Evolutionary conservation across 192 early-diverging fungal genomes (phyloP).

Genomic region (Entomortierella parvispora): DNA sequence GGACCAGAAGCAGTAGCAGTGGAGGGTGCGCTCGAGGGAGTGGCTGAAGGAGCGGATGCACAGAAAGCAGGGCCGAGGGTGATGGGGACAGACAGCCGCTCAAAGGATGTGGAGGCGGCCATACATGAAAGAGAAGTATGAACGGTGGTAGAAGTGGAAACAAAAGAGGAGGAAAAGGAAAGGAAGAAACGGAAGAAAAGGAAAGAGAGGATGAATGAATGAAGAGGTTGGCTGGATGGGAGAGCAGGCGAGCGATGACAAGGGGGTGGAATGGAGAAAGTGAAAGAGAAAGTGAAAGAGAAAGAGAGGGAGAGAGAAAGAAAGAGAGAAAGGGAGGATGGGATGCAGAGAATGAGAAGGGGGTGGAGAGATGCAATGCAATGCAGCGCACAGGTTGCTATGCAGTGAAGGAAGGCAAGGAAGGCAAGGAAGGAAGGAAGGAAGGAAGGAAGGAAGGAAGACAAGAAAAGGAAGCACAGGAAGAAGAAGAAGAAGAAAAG

Average conservation of each 20-base stretch:
- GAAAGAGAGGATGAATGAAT: not conserved
- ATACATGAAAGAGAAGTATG: constrained; percentile 5
- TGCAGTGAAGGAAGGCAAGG: too few species aligned
- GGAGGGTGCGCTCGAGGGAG: not conserved
- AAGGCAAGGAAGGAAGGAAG: not conserved
- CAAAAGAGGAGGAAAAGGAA: not conserved
- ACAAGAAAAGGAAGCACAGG: not conserved
- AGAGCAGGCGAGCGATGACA: not conserved
- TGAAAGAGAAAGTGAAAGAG: too few species aligned
- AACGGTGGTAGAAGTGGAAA: not conserved
- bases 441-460: not conserved
- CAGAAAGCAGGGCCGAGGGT: constrained; percentile 6
- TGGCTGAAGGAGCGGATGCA: constrained; percentile 3
- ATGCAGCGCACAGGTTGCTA: too few species aligned
- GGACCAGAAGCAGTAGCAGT: constrained; percentile 1
- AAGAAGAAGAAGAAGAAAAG: not conserved
- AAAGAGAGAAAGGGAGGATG: not conserved
- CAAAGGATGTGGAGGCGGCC: constrained; percentile 16
- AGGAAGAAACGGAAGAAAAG: not conserved
- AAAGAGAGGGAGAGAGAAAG: not conserved
- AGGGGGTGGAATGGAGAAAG: too few species aligned
- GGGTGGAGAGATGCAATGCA: too few species aligned
- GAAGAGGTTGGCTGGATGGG: too few species aligned
- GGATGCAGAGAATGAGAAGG: too few species aligned
- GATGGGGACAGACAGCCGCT: constrained; percentile 21